A percentile compares a stretch with the other conserved stretches of the same genome.
Conservation (phyloP, 1,284 basidiomycete genomes). For the Psilocybe mexicana region DNA sequence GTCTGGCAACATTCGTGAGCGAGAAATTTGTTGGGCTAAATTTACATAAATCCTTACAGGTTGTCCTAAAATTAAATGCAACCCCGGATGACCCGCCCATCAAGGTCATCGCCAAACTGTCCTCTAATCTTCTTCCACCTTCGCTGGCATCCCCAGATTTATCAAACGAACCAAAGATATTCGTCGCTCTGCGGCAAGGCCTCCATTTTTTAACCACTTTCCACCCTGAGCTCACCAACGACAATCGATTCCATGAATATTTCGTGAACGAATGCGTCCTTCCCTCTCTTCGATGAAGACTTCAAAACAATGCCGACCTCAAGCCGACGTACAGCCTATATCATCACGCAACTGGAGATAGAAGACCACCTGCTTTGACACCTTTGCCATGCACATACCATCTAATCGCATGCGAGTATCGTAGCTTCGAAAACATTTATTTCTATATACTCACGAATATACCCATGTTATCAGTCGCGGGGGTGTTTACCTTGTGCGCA, state of each 20-base stretch:
- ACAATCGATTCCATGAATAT: constrained; percentile 88
- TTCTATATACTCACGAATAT: constrained; percentile 2
- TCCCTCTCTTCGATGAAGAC: constrained; percentile 11
- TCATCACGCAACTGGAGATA: constrained; percentile 10
- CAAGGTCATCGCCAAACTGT: constrained; percentile 74
- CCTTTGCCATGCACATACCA: constrained; percentile 16
- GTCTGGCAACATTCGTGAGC: constrained; percentile 29
- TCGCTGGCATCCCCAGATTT: constrained; percentile 38
- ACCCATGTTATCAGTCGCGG: constrained; percentile 3
- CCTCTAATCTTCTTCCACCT: constrained; percentile 58
- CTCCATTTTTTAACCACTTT: constrained; percentile 87
- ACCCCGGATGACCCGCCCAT: constrained; percentile 51
- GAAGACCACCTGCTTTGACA: constrained; percentile 12
- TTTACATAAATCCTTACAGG: constrained; percentile 41
- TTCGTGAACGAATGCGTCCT: constrained; percentile 72
- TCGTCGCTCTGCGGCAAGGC: constrained; percentile 89
- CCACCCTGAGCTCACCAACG: constrained; percentile 91
- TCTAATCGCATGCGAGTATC: constrained; percentile 6
- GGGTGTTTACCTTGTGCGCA: not conserved
- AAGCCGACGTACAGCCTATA: not conserved
- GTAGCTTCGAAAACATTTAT: constrained; percentile 4
- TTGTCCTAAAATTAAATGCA: constrained; percentile 53
- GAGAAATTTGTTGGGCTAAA: constrained; percentile 11
- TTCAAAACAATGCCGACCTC: no score
- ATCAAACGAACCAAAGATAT: constrained; percentile 58